Evolutionary conservation across 768 basidiomycete genomes (phyloP).

Genomic region (Pulveroboletus sp.): DNA sequence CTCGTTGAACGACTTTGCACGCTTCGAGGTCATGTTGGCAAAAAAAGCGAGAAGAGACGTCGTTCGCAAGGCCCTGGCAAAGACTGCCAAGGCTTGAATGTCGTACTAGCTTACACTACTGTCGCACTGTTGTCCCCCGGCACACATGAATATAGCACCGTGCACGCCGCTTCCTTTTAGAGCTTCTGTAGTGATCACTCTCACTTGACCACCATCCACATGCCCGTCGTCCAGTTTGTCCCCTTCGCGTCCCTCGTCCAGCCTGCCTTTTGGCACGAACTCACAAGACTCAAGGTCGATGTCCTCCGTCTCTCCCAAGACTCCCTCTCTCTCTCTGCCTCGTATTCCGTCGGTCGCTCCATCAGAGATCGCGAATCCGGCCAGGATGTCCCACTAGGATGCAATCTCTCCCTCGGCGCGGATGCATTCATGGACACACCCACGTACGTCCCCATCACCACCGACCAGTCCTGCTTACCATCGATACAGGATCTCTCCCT

Average conservation of each 20-base stretch:
- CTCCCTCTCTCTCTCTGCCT: slow-evolving; percentile 55
- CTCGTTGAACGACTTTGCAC: slow-evolving; percentile 82
- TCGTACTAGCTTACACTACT: background rate
- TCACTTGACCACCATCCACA: slow-evolving; percentile 10
- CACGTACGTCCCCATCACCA: slow-evolving; percentile 37
- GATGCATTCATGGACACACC: slow-evolving; percentile 54
- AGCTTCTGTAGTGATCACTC: background rate
- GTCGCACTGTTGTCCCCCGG: background rate
- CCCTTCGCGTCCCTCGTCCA: slow-evolving; percentile 85
- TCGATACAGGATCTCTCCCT: slow-evolving; percentile 37
- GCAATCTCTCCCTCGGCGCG: slow-evolving; percentile 57
- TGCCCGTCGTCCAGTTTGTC: slow-evolving; percentile 78
- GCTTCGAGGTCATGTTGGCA: slow-evolving; percentile 81
- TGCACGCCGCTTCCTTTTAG: slow-evolving; percentile 5
- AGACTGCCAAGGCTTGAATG: slow-evolving; percentile 33
- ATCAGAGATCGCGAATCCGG: slow-evolving; percentile 77
- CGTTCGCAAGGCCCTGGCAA: slow-evolving; percentile 65
- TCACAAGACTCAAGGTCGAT: slow-evolving; percentile 87
- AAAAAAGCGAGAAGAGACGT: slow-evolving; percentile 85
- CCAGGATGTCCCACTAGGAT: slow-evolving; percentile 65
- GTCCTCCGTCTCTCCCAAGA: slow-evolving; percentile 78
- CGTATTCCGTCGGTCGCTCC: slow-evolving; percentile 66
- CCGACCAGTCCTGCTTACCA: slow-evolving; percentile 5
- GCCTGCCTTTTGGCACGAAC: slow-evolving; percentile 90
- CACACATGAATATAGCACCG: slow-evolving; percentile 7